Percentiles rank a stretch among this genome's conserved stretches.
Evolutionary conservation across 106 monocot species (phyloP).

Genomic region (Hemerocallis citrina): DNA sequence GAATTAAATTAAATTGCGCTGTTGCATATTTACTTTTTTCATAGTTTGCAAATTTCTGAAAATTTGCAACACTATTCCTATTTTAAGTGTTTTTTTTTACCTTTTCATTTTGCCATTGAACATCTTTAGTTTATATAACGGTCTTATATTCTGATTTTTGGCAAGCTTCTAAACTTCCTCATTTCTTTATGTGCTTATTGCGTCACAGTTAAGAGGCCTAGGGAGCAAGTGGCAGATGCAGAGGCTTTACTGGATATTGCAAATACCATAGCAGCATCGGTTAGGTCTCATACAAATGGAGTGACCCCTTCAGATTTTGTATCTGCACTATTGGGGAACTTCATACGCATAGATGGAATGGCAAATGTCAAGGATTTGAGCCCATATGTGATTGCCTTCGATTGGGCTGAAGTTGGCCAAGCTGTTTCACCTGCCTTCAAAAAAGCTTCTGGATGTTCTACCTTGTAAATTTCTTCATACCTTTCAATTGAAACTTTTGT

Average conservation of each 20-base stretch:
- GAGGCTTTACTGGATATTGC: conserved; percentile 70
- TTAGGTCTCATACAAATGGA: conserved; percentile 46
- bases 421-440: conserved; percentile 43
- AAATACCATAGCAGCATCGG: conserved; percentile 39
- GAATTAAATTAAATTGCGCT: too few relatives aligned
- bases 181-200: not conserved
- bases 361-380: not conserved
- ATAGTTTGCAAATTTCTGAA: too few relatives aligned
- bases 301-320: conserved; percentile 72
- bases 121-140: too few relatives aligned
- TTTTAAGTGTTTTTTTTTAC: too few relatives aligned
- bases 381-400: conserved; percentile 10
- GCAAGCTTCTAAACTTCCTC: not conserved
- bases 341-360: conserved; percentile 23
- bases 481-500: not conserved
- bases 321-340: conserved; percentile 46
- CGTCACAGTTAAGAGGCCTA: conserved; percentile 9
- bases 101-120: too few relatives aligned
- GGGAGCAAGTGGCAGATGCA: conserved; percentile 85
- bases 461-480: conserved; percentile 47
- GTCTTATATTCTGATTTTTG: not conserved
- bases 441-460: conserved; percentile 47
- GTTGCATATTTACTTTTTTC: too few relatives aligned
- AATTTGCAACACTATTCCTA: too few relatives aligned
- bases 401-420: conserved; percentile 49